Conservation (phyloP, 192 early-diverging fungal genomes). For the Paraglomus brasilianum region DNA sequence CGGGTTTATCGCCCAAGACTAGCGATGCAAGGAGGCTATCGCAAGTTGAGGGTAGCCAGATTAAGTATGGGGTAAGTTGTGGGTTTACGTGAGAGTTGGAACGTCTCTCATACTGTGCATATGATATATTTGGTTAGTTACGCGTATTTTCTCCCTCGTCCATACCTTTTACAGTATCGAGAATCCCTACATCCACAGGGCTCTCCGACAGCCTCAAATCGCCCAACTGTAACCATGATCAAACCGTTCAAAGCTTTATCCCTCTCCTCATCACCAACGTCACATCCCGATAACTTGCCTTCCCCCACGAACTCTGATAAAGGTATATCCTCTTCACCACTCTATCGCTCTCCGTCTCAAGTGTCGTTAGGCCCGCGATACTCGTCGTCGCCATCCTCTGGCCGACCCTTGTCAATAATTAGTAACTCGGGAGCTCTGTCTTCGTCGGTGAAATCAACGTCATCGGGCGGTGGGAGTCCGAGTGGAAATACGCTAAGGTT, state of each 20-base stretch:
- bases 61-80: neutral
- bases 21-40: neutral
- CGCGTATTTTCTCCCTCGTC: neutral
- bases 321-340: constrained; percentile 38
- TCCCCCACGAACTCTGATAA: constrained; percentile 33
- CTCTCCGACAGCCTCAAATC: constrained; percentile 29
- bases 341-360: constrained; percentile 38
- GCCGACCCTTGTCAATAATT: constrained; percentile 4
- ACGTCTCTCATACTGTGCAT: neutral
- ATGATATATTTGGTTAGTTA: constrained; percentile 1
- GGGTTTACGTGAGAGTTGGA: too few species aligned
- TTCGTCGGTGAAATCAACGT: constrained; percentile 41
- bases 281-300: constrained; percentile 33
- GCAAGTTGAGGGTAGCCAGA: neutral
- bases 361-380: constrained; percentile 29
- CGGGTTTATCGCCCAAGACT: neutral
- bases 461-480: constrained; percentile 35
- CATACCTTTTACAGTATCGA: constrained; percentile 28
- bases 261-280: constrained; percentile 40
- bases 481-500: constrained; percentile 35
- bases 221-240: constrained; percentile 26
- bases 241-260: constrained; percentile 46
- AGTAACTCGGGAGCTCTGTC: constrained; percentile 26
- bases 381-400: constrained; percentile 17
- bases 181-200: constrained; percentile 29